Evolutionary conservation across 257 asterid species (phyloP).

Genomic region (Paraleonurus japonicus): DNA sequence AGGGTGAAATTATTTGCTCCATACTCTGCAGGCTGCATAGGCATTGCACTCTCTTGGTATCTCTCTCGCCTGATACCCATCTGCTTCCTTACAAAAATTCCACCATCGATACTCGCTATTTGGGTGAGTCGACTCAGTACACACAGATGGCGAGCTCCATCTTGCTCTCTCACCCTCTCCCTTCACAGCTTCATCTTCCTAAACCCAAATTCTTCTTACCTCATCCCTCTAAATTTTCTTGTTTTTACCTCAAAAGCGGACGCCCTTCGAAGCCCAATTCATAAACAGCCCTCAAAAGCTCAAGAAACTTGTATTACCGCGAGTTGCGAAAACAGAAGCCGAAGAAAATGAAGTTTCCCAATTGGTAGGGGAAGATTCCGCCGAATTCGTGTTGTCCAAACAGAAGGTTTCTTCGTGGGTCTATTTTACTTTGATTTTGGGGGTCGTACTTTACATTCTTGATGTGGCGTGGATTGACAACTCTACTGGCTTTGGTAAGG

Average conservation of each 20-base stretch:
- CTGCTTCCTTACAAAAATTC: background rate
- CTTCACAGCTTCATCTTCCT: constrained; percentile 30
- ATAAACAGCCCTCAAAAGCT: constrained; percentile 10
- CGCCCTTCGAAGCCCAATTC: constrained; percentile 16
- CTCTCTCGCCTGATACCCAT: background rate
- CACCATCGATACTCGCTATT: background rate
- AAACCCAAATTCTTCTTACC: constrained; percentile 31
- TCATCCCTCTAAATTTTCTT: constrained; percentile 1
- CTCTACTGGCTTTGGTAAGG: constrained; percentile 80
- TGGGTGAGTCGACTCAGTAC: background rate
- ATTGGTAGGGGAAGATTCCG: constrained; percentile 84
- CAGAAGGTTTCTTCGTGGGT: constrained; percentile 86
- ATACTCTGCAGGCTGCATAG: background rate
- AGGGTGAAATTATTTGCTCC: too few species aligned
- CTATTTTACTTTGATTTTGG: constrained; percentile 62
- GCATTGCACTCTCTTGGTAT: background rate
- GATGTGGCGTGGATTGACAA: constrained; percentile 77
- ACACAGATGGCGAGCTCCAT: constrained; percentile 37
- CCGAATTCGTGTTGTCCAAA: constrained; percentile 59
- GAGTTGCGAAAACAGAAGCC: constrained; percentile 43
- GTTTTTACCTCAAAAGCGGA: constrained; percentile 14
- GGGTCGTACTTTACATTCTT: constrained; percentile 66
- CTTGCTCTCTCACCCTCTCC: constrained; percentile 35
- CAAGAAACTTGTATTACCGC: constrained; percentile 17
- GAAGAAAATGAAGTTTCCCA: constrained; percentile 35